A percentile compares a stretch with the other conserved stretches of the same genome.
phyloP scores from a whole-genome alignment of 108 stramenopile species.

The Nitzschia sp. region DNA sequence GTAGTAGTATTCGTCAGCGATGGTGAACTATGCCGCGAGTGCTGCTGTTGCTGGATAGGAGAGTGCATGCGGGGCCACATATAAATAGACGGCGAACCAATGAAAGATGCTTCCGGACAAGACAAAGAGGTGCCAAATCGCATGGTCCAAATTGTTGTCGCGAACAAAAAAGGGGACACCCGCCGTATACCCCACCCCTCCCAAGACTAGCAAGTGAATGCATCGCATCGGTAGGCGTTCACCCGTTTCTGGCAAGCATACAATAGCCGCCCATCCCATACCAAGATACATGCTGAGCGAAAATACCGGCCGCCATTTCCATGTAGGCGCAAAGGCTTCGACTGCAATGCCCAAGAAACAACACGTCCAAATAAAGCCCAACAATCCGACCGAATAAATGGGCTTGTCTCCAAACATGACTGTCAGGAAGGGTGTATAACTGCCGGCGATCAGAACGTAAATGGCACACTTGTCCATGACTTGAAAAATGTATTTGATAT shows the following conservation, averaged over 20 bases:
- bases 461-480: constrained; percentile 94
- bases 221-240: constrained; percentile 46
- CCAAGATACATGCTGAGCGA: constrained; percentile 80
- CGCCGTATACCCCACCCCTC: constrained; percentile 82
- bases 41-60: no score
- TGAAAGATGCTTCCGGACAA: constrained; percentile 76
- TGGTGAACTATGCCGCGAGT: no score
- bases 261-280: constrained; percentile 82
- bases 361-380: constrained; percentile 86
- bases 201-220: constrained; percentile 58
- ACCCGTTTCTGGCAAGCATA: constrained; percentile 60
- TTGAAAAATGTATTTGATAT: constrained; percentile 62
- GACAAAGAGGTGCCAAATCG: constrained; percentile 86
- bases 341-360: constrained; percentile 67
- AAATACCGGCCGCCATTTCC: constrained; percentile 61
- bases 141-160: constrained; percentile 85
- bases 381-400: constrained; percentile 53
- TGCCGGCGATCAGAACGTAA: constrained; percentile 95
- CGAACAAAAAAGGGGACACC: constrained; percentile 89
- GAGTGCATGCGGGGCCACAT: constrained; percentile 46
- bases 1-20: background rate
- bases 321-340: constrained; percentile 57
- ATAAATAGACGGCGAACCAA: constrained; percentile 69
- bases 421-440: constrained; percentile 92
- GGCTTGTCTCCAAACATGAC: constrained; percentile 76